Evolutionary conservation across 306 rosid genomes (phyloP), one percentile per base, ranked within the genome.

Genomic region (Begonia fuchsioides): DNA sequence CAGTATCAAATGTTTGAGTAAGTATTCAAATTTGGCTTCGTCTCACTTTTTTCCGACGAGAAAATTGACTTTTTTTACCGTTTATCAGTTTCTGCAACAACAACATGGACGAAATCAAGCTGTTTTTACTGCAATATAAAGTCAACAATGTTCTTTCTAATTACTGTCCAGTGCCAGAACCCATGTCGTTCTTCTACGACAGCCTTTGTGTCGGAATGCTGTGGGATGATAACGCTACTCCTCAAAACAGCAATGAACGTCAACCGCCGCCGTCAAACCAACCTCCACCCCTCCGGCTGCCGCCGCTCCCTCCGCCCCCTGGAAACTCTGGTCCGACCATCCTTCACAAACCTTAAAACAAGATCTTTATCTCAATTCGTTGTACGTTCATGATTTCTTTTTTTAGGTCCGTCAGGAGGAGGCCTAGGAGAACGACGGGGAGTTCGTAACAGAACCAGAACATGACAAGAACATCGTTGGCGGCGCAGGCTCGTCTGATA

Each of bases 121-220:
- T 15, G 10, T 68, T 60, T 13, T 43, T 90, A 5, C 16, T 26
- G 49, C 39, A 60, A 5, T 77, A 85, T 43, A 81, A 78, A 45
- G 1, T 47, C 17, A 51, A 64, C 6, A 67, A 77, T 54, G 69
- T 13, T 39, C 8, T 52, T 4, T 59, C 54, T 32, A 85, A 93
- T 1, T 79, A 55, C 64, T 9, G 47, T 16, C 48, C 64, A n/a
- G 3, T 73, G 47, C 76, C 56, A 49, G 96, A 87, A 56, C 81
- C 93, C 0, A 13, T 83, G 17, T 48, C 82, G 43, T 12, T 58
- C 2, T 75, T 61, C 55, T 87, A 82, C 44, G 94, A 83, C 38
- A 72, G 83, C 53, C 47, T 82, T 43, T 71, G 82, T 57, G 61
- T 63, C 44, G 94, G 96, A 47, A 5, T 82, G 38, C 81, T 71